phyloP scores from a whole-genome alignment of 2,329 filamentous ascomycete species.

The Fusarium duplospermum region DNA sequence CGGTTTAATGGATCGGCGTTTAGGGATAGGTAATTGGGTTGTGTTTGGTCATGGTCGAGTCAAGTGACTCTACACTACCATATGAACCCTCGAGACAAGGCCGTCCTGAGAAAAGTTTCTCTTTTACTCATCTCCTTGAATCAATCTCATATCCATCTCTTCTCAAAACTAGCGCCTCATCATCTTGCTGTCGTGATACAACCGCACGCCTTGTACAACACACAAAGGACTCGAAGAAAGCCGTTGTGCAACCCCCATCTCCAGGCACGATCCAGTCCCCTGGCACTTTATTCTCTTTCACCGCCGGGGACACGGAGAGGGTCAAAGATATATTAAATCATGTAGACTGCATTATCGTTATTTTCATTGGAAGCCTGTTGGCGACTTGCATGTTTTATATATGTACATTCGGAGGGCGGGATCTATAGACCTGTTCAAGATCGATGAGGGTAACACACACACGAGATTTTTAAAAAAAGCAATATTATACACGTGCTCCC shows the following conservation, averaged over 20 bases:
- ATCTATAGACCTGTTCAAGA: not conserved
- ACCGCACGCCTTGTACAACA: conserved; percentile 23
- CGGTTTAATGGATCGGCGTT: conserved; percentile 36
- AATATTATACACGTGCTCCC: not conserved
- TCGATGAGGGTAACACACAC: not conserved
- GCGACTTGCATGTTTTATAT: conserved; percentile 24
- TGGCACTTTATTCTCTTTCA: conserved; percentile 13
- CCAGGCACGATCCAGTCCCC: not conserved
- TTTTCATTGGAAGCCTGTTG: conserved; percentile 17
- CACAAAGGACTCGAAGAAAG: conserved; percentile 16
- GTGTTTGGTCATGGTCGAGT: not conserved
- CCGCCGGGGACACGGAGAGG: conserved; percentile 15
- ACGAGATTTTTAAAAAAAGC: not conserved
- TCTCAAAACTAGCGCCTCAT: conserved; percentile 29
- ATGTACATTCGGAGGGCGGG: conserved; percentile 6
- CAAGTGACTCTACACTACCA: not conserved
- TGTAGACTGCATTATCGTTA: not conserved
- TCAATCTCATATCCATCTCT: conserved; percentile 2
- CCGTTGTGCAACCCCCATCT: conserved; percentile 19
- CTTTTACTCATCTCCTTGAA: not conserved
- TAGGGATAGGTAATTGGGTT: not conserved
- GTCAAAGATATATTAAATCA: not conserved
- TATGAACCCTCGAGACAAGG: not conserved
- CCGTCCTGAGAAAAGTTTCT: too few relatives aligned
- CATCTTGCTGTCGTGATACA: conserved; percentile 23